Evolutionary conservation across 2,329 filamentous ascomycete genomes (phyloP).

Genomic region (Proliferodiscus dingleyae): DNA sequence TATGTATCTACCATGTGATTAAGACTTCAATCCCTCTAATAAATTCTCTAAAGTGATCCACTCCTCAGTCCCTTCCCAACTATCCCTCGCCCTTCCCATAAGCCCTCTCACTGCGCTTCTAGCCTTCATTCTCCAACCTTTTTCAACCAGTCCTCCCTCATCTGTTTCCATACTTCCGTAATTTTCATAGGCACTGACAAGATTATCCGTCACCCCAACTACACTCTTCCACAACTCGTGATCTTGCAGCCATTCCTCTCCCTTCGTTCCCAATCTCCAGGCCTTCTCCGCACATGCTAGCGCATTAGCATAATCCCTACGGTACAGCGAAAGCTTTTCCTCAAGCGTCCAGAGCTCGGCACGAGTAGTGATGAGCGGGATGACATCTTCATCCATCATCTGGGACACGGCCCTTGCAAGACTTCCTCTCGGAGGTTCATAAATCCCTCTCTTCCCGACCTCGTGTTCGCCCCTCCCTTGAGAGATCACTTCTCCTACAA

Average conservation of each 20-base stretch:
- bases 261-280: conserved; percentile 66
- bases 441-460: conserved; percentile 23
- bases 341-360: conserved; percentile 74
- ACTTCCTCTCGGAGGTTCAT: conserved; percentile 51
- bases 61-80: conserved; percentile 72
- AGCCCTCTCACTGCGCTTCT: conserved; percentile 79
- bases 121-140: conserved; percentile 84
- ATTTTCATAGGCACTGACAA: conserved; percentile 80
- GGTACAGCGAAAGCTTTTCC: conserved; percentile 68
- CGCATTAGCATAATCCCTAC: conserved; percentile 63
- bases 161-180: conserved; percentile 58
- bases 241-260: conserved; percentile 34
- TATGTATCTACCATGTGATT: too few species aligned
- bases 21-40: conserved; percentile 29
- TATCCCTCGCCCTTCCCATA: conserved; percentile 73
- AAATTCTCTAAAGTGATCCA: conserved; percentile 59
- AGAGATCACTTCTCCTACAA: conserved; percentile 67
- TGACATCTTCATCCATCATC: conserved; percentile 68
- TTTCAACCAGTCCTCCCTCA: conserved; percentile 58
- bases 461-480: conserved; percentile 28
- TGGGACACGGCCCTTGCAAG: conserved; percentile 59
- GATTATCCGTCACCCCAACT: conserved; percentile 63
- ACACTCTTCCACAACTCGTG: conserved; percentile 54
- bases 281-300: conserved; percentile 84
- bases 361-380: conserved; percentile 78